phyloP scores from a whole-genome alignment of 2,329 filamentous ascomycete species.

The Nigrospora oryzae region DNA sequence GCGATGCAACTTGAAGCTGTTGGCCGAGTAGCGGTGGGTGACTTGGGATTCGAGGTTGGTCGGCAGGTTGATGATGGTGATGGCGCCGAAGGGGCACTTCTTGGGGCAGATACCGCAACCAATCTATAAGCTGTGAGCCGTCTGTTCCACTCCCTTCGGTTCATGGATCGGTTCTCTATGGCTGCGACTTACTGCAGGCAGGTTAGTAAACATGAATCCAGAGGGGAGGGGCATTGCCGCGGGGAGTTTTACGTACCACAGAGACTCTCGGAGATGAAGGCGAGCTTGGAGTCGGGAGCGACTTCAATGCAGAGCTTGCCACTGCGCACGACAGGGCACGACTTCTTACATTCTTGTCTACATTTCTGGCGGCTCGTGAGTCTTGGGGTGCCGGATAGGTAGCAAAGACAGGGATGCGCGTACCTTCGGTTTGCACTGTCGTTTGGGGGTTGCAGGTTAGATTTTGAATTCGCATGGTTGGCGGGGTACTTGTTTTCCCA shows the following conservation, averaged over 20 bases:
- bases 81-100: constrained; percentile 97
- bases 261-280: constrained; percentile 93
- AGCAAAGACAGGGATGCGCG: constrained; percentile 12
- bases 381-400: not conserved
- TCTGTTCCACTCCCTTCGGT: not conserved
- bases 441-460: constrained; percentile 6
- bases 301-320: constrained; percentile 99
- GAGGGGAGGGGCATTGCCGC: not conserved
- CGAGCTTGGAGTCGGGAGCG: constrained; percentile 76
- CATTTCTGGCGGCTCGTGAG: constrained; percentile 64
- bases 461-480: constrained; percentile 4
- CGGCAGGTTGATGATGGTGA: constrained; percentile 99
- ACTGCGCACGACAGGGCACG: constrained; percentile 92
- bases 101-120: constrained; percentile 99
- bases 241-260: constrained; percentile 34
- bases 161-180: not conserved
- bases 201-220: not conserved
- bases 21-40: constrained; percentile 96
- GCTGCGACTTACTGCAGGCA: not conserved
- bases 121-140: not conserved
- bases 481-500: constrained; percentile 25
- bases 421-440: constrained; percentile 82
- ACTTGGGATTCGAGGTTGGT: constrained; percentile 98
- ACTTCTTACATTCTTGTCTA: constrained; percentile 98
- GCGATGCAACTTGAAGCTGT: constrained; percentile 98